These are phyloP conservation scores for Seiridium cupressi DNA, from an alignment of 2,329 filamentous ascomycete species.

Conservation along the genomic window DNA sequence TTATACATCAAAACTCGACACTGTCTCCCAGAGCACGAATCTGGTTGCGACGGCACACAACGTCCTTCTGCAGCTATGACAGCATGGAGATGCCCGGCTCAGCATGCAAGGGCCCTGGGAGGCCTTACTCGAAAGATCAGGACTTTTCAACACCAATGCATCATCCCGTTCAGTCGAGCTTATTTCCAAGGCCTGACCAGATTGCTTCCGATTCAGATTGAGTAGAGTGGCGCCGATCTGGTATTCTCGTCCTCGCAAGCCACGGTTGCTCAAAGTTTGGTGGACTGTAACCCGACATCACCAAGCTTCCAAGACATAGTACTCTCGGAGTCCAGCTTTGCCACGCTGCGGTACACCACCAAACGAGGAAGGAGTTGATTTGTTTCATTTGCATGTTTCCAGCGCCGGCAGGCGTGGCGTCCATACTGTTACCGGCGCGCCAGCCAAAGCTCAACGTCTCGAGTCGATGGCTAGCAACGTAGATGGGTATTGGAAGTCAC, in stretches of 20 bases:
- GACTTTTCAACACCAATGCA: slow-evolving; percentile 2
- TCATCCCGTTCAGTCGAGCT: background rate
- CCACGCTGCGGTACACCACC: background rate
- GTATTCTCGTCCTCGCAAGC: slow-evolving; percentile 1
- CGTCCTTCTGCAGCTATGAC: background rate
- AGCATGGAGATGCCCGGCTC: background rate
- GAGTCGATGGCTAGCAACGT: background rate
- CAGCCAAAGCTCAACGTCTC: background rate
- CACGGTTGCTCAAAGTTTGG: background rate
- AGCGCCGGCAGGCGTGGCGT: too few species aligned
- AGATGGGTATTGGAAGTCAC: too few species aligned
- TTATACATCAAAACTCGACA: background rate
- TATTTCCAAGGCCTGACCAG: background rate
- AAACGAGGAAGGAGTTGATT: background rate
- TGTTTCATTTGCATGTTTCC: too few species aligned
- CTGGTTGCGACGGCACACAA: background rate
- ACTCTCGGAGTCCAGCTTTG: background rate
- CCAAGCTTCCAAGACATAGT: background rate
- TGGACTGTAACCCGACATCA: background rate
- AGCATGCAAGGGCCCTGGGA: background rate
- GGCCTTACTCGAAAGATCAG: background rate
- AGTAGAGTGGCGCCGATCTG: background rate
- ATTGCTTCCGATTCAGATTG: slow-evolving; percentile 4
- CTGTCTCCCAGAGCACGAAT: background rate
- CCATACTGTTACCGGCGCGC: background rate